Base-by-base conservation (phyloP, 2,329 filamentous ascomycete genomes). In the Phialophora verrucosa region DNA sequence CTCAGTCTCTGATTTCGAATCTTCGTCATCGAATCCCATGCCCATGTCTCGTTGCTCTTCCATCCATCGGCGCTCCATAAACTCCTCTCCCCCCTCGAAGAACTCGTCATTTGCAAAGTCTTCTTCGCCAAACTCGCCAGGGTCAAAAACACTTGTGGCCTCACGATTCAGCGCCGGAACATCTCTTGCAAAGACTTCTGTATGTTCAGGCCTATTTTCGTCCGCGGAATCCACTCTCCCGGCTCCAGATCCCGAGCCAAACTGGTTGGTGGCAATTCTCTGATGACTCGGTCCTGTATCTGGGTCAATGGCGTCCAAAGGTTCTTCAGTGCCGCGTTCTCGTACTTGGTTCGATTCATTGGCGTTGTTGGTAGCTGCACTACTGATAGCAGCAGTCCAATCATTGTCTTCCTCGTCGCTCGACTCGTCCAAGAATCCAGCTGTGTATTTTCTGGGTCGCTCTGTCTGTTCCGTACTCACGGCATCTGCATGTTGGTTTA, bases 1-100 rank as follows among this genome's bases (percentile, higher is more conserved):
- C 12, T 71, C 70, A 62, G 60, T 66, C 47, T 73, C 72, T n/a
- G 84, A 85, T 70, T 90, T 87, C 2, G 90, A 80, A 11, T 86
- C 84, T 38, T 61, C 59, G 51, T 87, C 87, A 42, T 74, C 72
- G 38, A 72, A 67, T 12, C 63, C 69, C 68, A 78, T 78, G 69
- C 84, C 83, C 25, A 84, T 73, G 59, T 77, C 77, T 53, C 76
- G 77, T 76, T 95, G 91, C 75, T 92, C 90, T 73, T 89, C 87
- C 88, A 93, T 91, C 77, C 87, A 93, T 56, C 85, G 83, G 78
- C 87, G 85, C 73, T 88, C 88, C 56, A 87, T 80, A 69, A 84
- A 85, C 74, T 91, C 89, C 73, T 91, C 88, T 47, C 89, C 89
- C 72, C 84, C 84, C 73, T 84, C 78, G 65, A 83, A 81, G 69